Percentiles rank a stretch among this genome's conserved stretches.
These are phyloP conservation scores for Pisolithus tinctorius DNA, from an alignment of 768 basidiomycete genomes.

Conservation along the genomic window DNA sequence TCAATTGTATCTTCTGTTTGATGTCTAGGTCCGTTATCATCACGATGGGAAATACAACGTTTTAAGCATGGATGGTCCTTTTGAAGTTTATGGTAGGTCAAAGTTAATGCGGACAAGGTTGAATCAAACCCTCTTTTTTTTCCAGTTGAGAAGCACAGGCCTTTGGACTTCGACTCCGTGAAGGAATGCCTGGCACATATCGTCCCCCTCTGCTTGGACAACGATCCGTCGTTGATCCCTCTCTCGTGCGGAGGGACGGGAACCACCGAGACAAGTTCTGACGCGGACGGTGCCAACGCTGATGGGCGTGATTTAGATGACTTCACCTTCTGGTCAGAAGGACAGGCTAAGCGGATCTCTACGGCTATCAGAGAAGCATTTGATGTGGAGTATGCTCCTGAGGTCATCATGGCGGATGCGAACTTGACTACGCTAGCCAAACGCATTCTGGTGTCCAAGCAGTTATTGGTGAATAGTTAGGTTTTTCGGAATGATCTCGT, in stretches of 20 bases:
- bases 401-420: conserved; percentile 91
- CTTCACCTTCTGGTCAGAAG: conserved; percentile 89
- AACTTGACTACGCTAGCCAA: conserved; percentile 82
- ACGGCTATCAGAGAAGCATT: conserved; percentile 74
- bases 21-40: conserved; percentile 71
- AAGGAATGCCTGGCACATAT: conserved; percentile 63
- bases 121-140: background rate
- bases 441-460: conserved; percentile 73
- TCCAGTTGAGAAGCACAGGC: conserved; percentile 62
- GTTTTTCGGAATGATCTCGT: background rate
- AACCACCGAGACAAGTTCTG: conserved; percentile 14
- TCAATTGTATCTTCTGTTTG: background rate
- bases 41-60: conserved; percentile 98
- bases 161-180: conserved; percentile 59
- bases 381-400: conserved; percentile 80
- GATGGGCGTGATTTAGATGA: conserved; percentile 76
- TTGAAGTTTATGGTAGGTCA: conserved; percentile 81
- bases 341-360: conserved; percentile 87
- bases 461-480: conserved; percentile 33
- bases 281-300: conserved; percentile 10
- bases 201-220: conserved; percentile 83
- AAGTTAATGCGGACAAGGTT: background rate
- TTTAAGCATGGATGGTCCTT: conserved; percentile 74
- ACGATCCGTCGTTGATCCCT: conserved; percentile 77
- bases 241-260: conserved; percentile 44